A percentile compares a stretch with the other conserved stretches of the same genome.
phyloP scores from a whole-genome alignment of 805 yeast genomes.

The Saturnispora ahearnii region DNA sequence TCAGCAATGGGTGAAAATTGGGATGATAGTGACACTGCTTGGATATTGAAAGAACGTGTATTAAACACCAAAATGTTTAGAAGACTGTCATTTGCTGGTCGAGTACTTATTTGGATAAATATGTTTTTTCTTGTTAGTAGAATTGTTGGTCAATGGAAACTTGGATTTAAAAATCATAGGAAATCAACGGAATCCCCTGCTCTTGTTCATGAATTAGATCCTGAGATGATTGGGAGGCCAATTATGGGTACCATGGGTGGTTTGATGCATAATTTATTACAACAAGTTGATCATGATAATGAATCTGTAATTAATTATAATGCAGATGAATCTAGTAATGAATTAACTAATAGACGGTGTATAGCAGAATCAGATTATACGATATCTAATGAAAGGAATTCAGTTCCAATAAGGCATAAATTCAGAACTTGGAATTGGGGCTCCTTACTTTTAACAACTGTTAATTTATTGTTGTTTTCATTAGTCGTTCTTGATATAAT shows the following conservation, averaged over 20 bases:
- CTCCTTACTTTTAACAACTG: not conserved
- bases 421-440: not conserved
- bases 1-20: not conserved
- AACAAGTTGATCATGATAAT: not conserved
- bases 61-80: not conserved
- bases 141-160: constrained; percentile 3
- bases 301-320: not conserved
- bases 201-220: not conserved
- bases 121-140: not conserved
- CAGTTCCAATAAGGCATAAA: not conserved
- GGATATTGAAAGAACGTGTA: not conserved
- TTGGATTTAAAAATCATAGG: not conserved
- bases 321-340: not conserved
- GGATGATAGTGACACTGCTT: not conserved
- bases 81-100: constrained; percentile 1
- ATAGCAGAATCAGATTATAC: not conserved
- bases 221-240: constrained; percentile 1
- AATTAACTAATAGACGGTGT: not conserved
- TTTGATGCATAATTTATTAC: not conserved
- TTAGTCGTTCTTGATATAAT: constrained; percentile 4
- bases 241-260: not conserved
- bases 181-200: not conserved
- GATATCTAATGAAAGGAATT: not conserved
- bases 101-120: constrained; percentile 4
- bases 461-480: not conserved